Base-by-base conservation (phyloP, 176 grass and related monocot species). In the Zea luxurians region DNA sequence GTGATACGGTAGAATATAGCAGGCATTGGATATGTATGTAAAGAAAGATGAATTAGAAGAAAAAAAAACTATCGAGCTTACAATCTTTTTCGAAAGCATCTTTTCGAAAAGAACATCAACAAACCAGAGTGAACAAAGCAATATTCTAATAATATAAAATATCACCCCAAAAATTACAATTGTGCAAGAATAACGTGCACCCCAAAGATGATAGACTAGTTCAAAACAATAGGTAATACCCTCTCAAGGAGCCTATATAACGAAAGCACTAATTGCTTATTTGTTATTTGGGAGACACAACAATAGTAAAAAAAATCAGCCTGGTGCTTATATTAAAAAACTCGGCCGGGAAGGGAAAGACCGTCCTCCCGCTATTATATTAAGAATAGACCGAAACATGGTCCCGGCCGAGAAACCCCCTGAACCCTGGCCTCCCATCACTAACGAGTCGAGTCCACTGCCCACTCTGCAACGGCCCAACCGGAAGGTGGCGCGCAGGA, bases 131-230 rank as follows among this genome's bases (percentile, higher is more conserved):
- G 42, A 66, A 13, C 16, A 48, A 57, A 71, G 6, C 18, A 13
- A 58, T 36, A 9, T 59, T 47, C 67, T 60, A 48, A 40, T 12
- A 77, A 2, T 77, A 58, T 65, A 40, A 18, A 71, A 13, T 73
- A 58, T 34, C 17, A 73, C 41, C 10, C 8, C 16, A 66, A 46
- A 73, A 79, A 18, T 7, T 47, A 61, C 1, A 79, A 66, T 6
- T 73, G 58, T 50, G 49, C 37, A 84, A 53, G 21, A 84, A 35
- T 68, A 64, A n/a, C 45, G 81, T 75, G 48, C 45, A 40, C 41
- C 44, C 8, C 54, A 16, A 42, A 15, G 47, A 50, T 45, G 49
- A 70, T 42, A 76, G 11, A 53, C 21, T 21, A 12, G 42, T 9
- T 55, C 15, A 5, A 40, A 58, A 44, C n/a, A 57, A 21, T 66